These are phyloP conservation scores for Sporothrix humicola DNA, from an alignment of 2,329 filamentous ascomycete genomes.

Conservation along the genomic window DNA sequence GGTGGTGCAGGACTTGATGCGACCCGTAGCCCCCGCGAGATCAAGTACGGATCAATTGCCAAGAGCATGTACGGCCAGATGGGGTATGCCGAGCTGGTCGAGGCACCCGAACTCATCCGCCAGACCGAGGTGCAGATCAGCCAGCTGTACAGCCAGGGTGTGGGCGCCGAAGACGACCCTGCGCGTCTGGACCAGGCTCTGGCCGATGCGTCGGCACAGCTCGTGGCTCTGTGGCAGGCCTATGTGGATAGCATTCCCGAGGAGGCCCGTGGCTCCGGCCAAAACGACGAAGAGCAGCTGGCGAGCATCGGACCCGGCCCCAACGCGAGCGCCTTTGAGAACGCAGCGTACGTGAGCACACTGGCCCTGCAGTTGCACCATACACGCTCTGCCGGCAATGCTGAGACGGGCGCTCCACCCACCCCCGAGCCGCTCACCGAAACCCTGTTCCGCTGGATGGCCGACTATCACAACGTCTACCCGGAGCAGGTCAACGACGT, in stretches of 20 bases:
- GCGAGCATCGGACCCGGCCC: constrained; percentile 70
- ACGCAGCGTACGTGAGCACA: constrained; percentile 78
- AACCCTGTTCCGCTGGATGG: constrained; percentile 82
- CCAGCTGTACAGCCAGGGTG: constrained; percentile 67
- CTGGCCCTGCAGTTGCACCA: constrained; percentile 82
- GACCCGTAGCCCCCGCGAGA: constrained; percentile 53
- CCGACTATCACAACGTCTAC: constrained; percentile 74
- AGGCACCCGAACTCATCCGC: constrained; percentile 74
- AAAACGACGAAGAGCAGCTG: constrained; percentile 56
- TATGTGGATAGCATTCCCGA: constrained; percentile 53
- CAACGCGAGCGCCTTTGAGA: constrained; percentile 67
- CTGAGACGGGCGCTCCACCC: constrained; percentile 41
- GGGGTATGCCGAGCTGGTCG: constrained; percentile 66
- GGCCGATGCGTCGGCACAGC: constrained; percentile 57
- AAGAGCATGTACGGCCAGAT: constrained; percentile 68
- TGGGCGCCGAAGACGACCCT: constrained; percentile 61
- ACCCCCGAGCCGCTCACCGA: constrained; percentile 65
- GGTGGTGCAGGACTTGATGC: constrained; percentile 35
- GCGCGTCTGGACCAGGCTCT: constrained; percentile 63
- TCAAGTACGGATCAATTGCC: constrained; percentile 72
- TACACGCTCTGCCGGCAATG: constrained; percentile 53
- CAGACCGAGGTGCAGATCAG: constrained; percentile 74
- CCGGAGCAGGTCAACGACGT: constrained; percentile 70
- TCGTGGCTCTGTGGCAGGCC: constrained; percentile 62
- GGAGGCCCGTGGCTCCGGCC: constrained; percentile 44